These are phyloP conservation scores for Botryobasidium botryosum DNA, from an alignment of 768 basidiomycete genomes.

Conservation along the genomic window DNA sequence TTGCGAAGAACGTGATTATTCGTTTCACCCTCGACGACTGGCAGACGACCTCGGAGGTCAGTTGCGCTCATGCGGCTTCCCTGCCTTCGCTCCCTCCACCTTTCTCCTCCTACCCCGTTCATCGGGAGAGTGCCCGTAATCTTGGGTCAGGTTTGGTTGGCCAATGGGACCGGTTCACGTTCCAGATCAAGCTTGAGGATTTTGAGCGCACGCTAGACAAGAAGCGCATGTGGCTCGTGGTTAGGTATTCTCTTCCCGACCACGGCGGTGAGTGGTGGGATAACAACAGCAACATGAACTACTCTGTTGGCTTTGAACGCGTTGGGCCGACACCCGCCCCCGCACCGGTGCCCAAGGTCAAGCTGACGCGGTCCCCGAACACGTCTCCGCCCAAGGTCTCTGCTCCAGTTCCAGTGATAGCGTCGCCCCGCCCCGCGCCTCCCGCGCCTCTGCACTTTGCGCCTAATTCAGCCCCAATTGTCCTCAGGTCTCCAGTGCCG, in stretches of 20 bases:
- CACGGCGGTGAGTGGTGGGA: conserved; percentile 82
- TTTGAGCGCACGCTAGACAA: conserved; percentile 46
- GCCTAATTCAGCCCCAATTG: too few species aligned
- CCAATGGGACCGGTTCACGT: conserved; percentile 49
- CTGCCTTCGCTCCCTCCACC: conserved; percentile 13
- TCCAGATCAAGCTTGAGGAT: conserved; percentile 56
- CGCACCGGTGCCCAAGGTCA: too few species aligned
- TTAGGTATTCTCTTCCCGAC: conserved; percentile 38
- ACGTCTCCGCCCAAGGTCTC: too few species aligned
- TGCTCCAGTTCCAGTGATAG: too few species aligned
- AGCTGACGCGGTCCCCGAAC: too few species aligned
- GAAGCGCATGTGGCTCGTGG: conserved; percentile 63
- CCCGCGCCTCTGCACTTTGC: too few species aligned
- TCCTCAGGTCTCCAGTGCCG: too few species aligned
- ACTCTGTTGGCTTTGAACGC: conserved; percentile 46
- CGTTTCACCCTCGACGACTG: conserved; percentile 90
- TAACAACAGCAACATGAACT: conserved; percentile 68
- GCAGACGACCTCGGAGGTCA: conserved; percentile 92
- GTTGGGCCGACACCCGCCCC: conserved; percentile 3
- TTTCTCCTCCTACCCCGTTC: conserved; percentile 14
- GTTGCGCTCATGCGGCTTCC: conserved; percentile 46
- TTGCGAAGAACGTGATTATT: conserved; percentile 70
- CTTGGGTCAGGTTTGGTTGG: background rate
- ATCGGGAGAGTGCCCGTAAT: conserved; percentile 11
- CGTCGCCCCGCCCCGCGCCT: too few species aligned